Percentiles rank a stretch among this genome's conserved stretches.
Evolutionary conservation across 257 asterid species (phyloP).

Genomic region (Primulina huaijiensis): DNA sequence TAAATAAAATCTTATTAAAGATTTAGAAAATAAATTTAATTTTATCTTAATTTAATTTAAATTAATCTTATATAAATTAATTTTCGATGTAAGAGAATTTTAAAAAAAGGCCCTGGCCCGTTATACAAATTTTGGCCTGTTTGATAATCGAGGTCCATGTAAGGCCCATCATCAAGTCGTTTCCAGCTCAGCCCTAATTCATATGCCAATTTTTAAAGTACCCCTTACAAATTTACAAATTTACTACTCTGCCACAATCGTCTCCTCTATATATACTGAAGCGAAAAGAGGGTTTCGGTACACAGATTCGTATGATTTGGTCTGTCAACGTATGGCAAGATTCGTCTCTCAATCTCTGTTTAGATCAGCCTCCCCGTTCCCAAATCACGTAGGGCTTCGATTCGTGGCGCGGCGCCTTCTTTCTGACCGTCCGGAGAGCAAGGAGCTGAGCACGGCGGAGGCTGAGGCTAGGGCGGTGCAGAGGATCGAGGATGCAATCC

Average conservation of each 20-base stretch:
- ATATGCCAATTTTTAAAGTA: neutral
- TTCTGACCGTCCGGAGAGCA: constrained; percentile 18
- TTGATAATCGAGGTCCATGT: neutral
- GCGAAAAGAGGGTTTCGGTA: too few species aligned
- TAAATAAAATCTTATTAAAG: too few species aligned
- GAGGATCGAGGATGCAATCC: constrained; percentile 65
- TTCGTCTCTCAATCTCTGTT: constrained; percentile 43
- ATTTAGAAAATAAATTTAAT: too few species aligned
- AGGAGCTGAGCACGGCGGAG: constrained; percentile 24
- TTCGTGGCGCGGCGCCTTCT: constrained; percentile 18
- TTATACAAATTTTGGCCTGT: neutral
- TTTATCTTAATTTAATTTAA: too few species aligned
- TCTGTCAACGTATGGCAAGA: constrained; percentile 15
- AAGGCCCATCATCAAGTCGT: neutral
- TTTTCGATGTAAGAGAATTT: too few species aligned
- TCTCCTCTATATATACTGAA: constrained; percentile 17
- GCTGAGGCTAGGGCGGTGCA: constrained; percentile 49
- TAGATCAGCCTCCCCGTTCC: constrained; percentile 21
- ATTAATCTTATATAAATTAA: too few species aligned
- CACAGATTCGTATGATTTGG: neutral
- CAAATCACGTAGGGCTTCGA: constrained; percentile 2
- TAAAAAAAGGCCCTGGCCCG: neutral
- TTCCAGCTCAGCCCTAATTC: constrained; percentile 39
- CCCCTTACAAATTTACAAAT: neutral
- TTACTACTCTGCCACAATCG: neutral